Conservation (phyloP, 176 grass and related monocot genomes). For the Themeda triandra region DNA sequence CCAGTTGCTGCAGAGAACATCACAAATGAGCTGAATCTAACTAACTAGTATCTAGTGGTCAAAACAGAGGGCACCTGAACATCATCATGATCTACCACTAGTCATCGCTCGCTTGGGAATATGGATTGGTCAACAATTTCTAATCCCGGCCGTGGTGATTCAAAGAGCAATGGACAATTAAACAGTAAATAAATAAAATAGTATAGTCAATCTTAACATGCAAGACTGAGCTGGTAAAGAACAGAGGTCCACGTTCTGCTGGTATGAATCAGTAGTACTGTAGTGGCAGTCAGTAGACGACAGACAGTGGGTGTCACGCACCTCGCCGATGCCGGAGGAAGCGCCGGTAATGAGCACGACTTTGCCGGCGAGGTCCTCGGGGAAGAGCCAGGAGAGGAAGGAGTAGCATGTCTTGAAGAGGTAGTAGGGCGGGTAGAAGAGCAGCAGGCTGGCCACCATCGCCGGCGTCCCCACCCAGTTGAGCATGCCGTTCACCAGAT, state of each 20-base stretch:
- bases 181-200: too few species aligned
- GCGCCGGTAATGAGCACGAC: constrained; percentile 90
- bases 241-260: too few species aligned
- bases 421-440: constrained; percentile 67
- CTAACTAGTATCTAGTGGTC: too few species aligned
- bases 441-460: constrained; percentile 42
- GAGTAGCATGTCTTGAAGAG: constrained; percentile 57
- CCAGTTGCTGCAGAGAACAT: constrained; percentile 38
- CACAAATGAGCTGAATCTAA: background rate
- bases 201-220: too few species aligned
- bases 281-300: background rate
- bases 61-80: background rate
- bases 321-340: constrained; percentile 87
- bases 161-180: too few species aligned
- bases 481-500: constrained; percentile 39
- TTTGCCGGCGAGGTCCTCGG: constrained; percentile 64
- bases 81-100: background rate
- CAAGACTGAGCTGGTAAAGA: too few species aligned
- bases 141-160: too few species aligned
- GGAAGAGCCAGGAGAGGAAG: constrained; percentile 59
- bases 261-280: too few species aligned
- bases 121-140: too few species aligned
- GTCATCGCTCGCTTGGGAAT: too few species aligned
- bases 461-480: constrained; percentile 43
- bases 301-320: background rate